phyloP scores from a whole-genome alignment of 2,329 filamentous ascomycete genomes.

The Cytospora mali region DNA sequence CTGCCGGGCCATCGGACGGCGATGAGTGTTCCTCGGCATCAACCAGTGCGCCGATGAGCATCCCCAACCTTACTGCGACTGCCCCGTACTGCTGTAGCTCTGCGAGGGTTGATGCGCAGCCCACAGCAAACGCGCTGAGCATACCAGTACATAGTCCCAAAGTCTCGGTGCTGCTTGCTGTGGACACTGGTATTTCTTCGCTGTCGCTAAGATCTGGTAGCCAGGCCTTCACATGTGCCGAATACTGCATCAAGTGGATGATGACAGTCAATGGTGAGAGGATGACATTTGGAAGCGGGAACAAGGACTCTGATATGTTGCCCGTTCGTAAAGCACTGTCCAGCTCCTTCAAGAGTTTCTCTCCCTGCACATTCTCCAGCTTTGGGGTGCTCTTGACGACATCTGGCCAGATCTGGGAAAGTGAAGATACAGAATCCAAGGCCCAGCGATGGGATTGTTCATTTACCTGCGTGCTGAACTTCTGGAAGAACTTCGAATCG shows the following conservation, averaged over 20 bases:
- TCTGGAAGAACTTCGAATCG: constrained; percentile 11
- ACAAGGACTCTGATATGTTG: constrained; percentile 9
- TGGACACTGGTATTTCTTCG: neutral
- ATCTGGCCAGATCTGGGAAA: constrained; percentile 10
- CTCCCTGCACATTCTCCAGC: constrained; percentile 3
- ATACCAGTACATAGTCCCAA: constrained; percentile 17
- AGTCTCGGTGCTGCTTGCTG: neutral
- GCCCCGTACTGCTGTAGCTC: constrained; percentile 41
- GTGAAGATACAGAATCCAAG: constrained; percentile 1
- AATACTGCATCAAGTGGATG: constrained; percentile 5
- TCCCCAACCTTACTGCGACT: constrained; percentile 42
- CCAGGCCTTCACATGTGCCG: neutral
- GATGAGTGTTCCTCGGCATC: constrained; percentile 38
- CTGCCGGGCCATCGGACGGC: neutral
- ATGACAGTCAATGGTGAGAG: constrained; percentile 7
- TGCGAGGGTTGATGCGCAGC: neutral
- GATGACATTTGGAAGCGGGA: constrained; percentile 5
- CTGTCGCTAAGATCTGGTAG: neutral
- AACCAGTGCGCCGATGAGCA: constrained; percentile 42
- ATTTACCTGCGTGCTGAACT: constrained; percentile 1
- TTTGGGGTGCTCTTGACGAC: constrained; percentile 3
- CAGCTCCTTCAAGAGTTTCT: constrained; percentile 2
- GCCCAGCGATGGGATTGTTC: neutral
- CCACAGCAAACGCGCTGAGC: constrained; percentile 13
- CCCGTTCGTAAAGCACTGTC: constrained; percentile 5